phyloP scores from a whole-genome alignment of 73 alveolate genomes.

The Uronychia setigera region DNA sequence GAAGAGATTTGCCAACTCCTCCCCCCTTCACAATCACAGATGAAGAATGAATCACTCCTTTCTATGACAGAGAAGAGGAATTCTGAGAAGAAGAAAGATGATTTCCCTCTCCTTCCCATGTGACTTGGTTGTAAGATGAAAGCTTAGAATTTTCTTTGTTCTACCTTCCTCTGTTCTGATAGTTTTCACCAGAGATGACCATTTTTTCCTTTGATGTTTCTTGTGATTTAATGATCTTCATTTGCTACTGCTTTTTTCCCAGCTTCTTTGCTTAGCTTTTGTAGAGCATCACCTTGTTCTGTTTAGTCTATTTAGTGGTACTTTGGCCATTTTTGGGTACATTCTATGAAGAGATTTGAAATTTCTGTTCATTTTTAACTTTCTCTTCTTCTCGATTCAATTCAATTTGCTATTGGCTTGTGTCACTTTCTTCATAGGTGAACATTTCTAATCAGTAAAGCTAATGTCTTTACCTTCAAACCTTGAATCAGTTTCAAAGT shows the following conservation, averaged over 20 bases:
- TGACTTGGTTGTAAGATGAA: background rate
- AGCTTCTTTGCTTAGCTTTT: background rate
- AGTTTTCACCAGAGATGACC: background rate
- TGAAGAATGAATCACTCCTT: background rate
- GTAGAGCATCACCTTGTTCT: background rate
- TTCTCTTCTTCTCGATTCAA: too few relatives aligned
- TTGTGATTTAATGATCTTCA: background rate
- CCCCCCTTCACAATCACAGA: background rate
- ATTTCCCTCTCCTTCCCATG: too few relatives aligned
- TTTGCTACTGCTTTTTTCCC: background rate
- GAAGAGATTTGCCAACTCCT: too few relatives aligned
- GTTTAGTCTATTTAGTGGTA: too few relatives aligned
- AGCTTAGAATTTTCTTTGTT: background rate
- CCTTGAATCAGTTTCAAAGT: background rate
- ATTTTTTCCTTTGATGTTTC: background rate
- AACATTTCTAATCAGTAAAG: background rate
- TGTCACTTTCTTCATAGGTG: background rate
- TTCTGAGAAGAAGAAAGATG: too few relatives aligned
- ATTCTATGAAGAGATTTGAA: too few relatives aligned
- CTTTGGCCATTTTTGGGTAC: too few relatives aligned
- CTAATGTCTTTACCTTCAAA: constrained; percentile 1
- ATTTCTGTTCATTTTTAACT: too few relatives aligned
- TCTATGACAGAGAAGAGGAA: too few relatives aligned
- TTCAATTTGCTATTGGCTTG: too few relatives aligned
- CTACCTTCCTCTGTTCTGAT: background rate